phyloP scores from a whole-genome alignment of 176 grass and related monocot species.

The Hyparrhenia diplandra region DNA sequence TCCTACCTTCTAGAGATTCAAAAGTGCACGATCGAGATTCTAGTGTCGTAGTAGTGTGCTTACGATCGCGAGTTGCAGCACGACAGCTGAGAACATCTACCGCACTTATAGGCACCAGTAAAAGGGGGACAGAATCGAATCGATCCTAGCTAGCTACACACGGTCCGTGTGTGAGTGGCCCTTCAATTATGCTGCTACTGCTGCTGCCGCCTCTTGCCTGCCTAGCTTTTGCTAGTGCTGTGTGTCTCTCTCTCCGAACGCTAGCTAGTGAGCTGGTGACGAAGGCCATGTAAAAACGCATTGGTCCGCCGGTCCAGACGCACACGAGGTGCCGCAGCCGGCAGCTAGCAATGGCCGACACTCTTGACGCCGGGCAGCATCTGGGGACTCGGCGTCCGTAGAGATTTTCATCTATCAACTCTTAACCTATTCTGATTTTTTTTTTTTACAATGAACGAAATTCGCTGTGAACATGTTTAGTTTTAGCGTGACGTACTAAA shows the following conservation, averaged over 20 bases:
- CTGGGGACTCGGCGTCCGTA: neutral
- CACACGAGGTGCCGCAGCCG: neutral
- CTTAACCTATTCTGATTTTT: neutral
- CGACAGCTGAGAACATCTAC: slow-evolving; percentile 18
- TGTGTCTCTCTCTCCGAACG: neutral
- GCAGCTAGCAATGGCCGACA: slow-evolving; percentile 36
- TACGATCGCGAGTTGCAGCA: neutral
- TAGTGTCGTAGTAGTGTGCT: neutral
- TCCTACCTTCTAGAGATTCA: neutral
- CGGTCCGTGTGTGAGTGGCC: slow-evolving; percentile 27
- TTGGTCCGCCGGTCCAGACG: neutral
- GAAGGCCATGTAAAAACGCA: neutral
- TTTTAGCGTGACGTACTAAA: neutral
- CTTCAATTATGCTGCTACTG: slow-evolving; percentile 35
- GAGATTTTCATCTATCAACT: slow-evolving; percentile 22
- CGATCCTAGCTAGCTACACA: too few species aligned
- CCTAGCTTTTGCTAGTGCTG: neutral
- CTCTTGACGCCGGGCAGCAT: neutral
- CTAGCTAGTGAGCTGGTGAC: slow-evolving; percentile 21
- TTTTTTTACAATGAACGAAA: neutral
- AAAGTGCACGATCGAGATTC: neutral
- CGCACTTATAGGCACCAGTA: neutral
- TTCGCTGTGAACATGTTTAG: too few species aligned
- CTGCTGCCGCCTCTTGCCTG: slow-evolving; percentile 1
- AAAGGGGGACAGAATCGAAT: neutral